Evolutionary conservation across 306 rosid species (phyloP).

Genomic region (Prunus davidiana): DNA sequence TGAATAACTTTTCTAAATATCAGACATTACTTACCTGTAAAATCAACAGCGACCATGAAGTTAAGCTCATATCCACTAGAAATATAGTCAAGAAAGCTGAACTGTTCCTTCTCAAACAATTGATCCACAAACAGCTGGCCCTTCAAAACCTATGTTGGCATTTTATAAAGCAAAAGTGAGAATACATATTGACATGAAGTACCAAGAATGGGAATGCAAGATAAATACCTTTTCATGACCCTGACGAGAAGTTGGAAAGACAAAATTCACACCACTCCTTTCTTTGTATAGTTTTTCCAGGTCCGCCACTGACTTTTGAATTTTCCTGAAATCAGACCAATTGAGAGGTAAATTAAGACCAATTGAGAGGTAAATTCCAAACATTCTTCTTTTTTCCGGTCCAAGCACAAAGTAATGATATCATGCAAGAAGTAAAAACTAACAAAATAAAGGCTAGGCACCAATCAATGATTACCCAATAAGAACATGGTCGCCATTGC

Average conservation of each 20-base stretch:
- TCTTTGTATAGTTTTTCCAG: slow-evolving; percentile 55
- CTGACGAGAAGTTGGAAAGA: slow-evolving; percentile 35
- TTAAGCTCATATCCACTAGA: slow-evolving; percentile 85
- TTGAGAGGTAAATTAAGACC: slow-evolving; percentile 13
- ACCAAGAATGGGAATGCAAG: not conserved
- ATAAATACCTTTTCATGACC: slow-evolving; percentile 57
- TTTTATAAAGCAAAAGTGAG: slow-evolving; percentile 13
- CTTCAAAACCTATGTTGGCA: slow-evolving; percentile 49
- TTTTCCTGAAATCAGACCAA: slow-evolving; percentile 43
- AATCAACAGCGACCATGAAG: slow-evolving; percentile 92
- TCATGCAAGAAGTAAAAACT: not conserved
- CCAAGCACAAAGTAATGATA: slow-evolving; percentile 1
- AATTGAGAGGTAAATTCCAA: slow-evolving; percentile 12
- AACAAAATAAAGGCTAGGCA: slow-evolving; percentile 1
- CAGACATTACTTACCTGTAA: slow-evolving; percentile 53
- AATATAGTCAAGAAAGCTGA: slow-evolving; percentile 81
- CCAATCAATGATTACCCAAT: slow-evolving; percentile 54
- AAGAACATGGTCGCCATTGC: slow-evolving; percentile 64
- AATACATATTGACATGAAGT: not conserved
- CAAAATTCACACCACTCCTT: slow-evolving; percentile 46
- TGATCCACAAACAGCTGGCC: slow-evolving; percentile 81
- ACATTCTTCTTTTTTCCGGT: slow-evolving; percentile 6
- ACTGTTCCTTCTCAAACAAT: slow-evolving; percentile 57
- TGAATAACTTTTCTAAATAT: not conserved
- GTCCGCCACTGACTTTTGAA: slow-evolving; percentile 64